A percentile compares a stretch with the other conserved stretches of the same genome.
These are phyloP conservation scores for Bipolaris bicolor DNA, from an alignment of 2,329 filamentous ascomycete genomes.

Conservation along the genomic window DNA sequence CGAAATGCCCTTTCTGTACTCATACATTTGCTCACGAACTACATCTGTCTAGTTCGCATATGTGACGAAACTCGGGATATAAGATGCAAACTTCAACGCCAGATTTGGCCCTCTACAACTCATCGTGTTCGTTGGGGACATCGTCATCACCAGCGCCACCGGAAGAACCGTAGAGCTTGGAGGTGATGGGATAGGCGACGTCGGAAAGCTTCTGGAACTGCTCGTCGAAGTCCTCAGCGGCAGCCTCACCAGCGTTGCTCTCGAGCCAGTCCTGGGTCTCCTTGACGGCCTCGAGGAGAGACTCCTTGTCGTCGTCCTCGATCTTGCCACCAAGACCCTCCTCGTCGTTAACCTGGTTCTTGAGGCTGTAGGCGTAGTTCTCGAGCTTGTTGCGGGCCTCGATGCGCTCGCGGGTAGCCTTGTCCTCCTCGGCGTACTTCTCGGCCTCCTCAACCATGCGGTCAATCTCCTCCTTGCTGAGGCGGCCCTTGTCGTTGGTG, in stretches of 20 bases:
- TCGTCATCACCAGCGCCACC: slow-evolving; percentile 73
- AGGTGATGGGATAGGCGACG: slow-evolving; percentile 98
- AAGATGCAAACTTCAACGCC: slow-evolving; percentile 24
- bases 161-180: slow-evolving; percentile 82
- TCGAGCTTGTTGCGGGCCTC: slow-evolving; percentile 95
- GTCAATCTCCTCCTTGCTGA: slow-evolving; percentile 95
- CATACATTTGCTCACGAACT: slow-evolving; percentile 31
- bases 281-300: slow-evolving; percentile 94
- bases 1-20: slow-evolving; percentile 30
- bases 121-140: slow-evolving; percentile 54
- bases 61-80: slow-evolving; percentile 23
- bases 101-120: slow-evolving; percentile 50
- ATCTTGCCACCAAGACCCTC: slow-evolving; percentile 98
- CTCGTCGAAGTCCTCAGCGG: slow-evolving; percentile 95
- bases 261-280: slow-evolving; percentile 96
- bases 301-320: slow-evolving; percentile 97
- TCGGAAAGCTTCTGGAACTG: slow-evolving; percentile 99
- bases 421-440: slow-evolving; percentile 99
- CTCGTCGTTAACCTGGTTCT: slow-evolving; percentile 98
- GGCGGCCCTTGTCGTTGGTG: slow-evolving; percentile 98
- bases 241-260: slow-evolving; percentile 85
- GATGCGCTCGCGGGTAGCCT: slow-evolving; percentile 95
- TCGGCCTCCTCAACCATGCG: slow-evolving; percentile 99
- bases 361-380: slow-evolving; percentile 98
- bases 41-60: slow-evolving; percentile 22